phyloP scores from a whole-genome alignment of 2,329 filamentous ascomycete genomes.

The Stagonosporopsis cucurbitacearum region DNA sequence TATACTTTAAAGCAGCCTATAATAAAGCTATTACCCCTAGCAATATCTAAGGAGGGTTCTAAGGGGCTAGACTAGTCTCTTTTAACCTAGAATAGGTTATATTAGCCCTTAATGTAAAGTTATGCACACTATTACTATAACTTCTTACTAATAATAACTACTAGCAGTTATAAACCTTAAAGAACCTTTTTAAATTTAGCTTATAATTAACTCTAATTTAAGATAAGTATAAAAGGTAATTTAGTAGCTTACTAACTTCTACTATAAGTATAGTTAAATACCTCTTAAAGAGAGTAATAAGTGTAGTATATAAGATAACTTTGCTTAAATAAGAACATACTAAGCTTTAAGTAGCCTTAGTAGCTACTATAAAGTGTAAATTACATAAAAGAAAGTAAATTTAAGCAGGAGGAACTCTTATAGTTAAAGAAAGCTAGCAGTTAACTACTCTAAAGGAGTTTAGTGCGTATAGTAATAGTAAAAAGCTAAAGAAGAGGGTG shows the following conservation, averaged over 20 bases:
- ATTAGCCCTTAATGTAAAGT: no score
- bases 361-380: neutral
- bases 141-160: neutral
- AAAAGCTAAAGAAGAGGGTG: neutral
- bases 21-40: neutral
- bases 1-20: neutral
- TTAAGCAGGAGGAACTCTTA: neutral
- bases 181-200: neutral
- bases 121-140: neutral
- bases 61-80: no score
- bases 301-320: conserved; percentile 1
- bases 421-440: neutral
- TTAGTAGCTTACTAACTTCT: no score
- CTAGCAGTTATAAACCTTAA: neutral
- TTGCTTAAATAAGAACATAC: neutral
- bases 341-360: neutral
- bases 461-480: neutral
- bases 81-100: no score
- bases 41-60: neutral
- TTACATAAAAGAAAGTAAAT: neutral
- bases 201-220: neutral
- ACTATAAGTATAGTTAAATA: neutral
- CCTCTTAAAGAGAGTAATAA: neutral
- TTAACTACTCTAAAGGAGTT: conserved; percentile 2
- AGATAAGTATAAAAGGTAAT: neutral